phyloP scores from a whole-genome alignment of 2,329 filamentous ascomycete species.

The Curvularia sp. region DNA sequence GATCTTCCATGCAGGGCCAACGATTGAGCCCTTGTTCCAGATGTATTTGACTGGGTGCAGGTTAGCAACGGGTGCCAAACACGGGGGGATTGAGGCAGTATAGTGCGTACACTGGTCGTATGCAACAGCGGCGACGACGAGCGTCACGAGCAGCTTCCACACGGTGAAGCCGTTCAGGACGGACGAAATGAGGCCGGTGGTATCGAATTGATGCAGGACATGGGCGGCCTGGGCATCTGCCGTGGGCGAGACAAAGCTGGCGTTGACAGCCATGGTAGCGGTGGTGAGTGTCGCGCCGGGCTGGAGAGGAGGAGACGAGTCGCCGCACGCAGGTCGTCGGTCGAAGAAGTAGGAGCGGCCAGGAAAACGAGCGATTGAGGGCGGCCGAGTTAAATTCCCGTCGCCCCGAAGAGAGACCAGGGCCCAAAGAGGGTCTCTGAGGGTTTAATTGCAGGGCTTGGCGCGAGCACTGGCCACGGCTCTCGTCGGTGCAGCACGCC shows the following conservation, averaged over 20 bases:
- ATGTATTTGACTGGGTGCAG: slow-evolving; percentile 60
- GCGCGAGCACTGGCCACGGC: slow-evolving; percentile 11
- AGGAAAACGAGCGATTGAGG: slow-evolving; percentile 12
- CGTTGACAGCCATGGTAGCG: slow-evolving; percentile 46
- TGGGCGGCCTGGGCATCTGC: slow-evolving; percentile 49
- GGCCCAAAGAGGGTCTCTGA: slow-evolving; percentile 24
- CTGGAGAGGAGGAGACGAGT: slow-evolving; percentile 1
- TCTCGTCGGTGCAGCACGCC: not conserved
- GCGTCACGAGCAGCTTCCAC: slow-evolving; percentile 59
- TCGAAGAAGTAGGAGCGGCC: slow-evolving; percentile 6
- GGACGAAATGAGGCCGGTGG: slow-evolving; percentile 41
- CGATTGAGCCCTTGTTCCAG: slow-evolving; percentile 55
- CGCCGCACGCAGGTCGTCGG: slow-evolving; percentile 14
- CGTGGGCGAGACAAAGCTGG: slow-evolving; percentile 50
- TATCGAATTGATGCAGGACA: slow-evolving; percentile 39
- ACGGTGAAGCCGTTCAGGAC: slow-evolving; percentile 41
- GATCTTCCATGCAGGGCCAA: slow-evolving; percentile 56
- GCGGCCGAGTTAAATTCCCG: slow-evolving; percentile 17
- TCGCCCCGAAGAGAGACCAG: slow-evolving; percentile 5
- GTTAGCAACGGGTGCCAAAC: slow-evolving; percentile 24
- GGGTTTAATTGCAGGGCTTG: slow-evolving; percentile 26
- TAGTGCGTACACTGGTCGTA: slow-evolving; percentile 85
- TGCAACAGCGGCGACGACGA: slow-evolving; percentile 73
- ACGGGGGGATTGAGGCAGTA: not conserved
- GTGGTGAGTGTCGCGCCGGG: slow-evolving; percentile 10